Evolutionary conservation across 352 stramenopile genomes (phyloP), one percentile per base, ranked within the genome.

Genomic region (Thalassiosira ordinaria): DNA sequence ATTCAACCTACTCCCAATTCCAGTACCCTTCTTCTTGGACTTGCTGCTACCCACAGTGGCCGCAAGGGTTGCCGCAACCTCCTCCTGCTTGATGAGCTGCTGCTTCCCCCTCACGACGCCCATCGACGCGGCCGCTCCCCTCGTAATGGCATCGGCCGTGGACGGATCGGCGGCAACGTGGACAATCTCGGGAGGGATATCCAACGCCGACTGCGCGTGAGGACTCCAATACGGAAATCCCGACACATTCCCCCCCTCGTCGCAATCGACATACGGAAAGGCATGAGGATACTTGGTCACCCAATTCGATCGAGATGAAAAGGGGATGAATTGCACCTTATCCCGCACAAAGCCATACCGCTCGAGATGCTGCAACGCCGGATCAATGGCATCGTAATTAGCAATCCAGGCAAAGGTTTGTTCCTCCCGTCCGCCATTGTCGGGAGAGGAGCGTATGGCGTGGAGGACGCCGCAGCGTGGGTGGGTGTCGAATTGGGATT

Each of bases 391-490:
- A n/a, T 75, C 49, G 22, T 56, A 64, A 49, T 61, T 37, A 27
- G 59, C 47, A n/a, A 79, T 59, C 70, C 70, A 79, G 8, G 61
- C 70, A 33, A 66, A 79, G 60, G 59, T 39, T 18, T 71, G 59
- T 31, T 79, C 70, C 39, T 79, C 70, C 8, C 51, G 18, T 18
- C 56, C 20, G 16, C 7, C 18, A 26, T 24, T 24, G 20, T 8
- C n/a, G n/a, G 51, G 1, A 1, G 22, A 56, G 20, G 14, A 18
- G 22, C 53, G 61, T 16, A 35, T 46, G 7, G 60, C 49, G 29
- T 79, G 70, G 20, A 79, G 49, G 24, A 79, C 62, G 16, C 70
- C 60, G 9, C 56, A 13, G 22, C 37, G 33, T 11, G 24, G 51
- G 16, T 2, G 18, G n/a, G 11, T 9, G 20, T 16, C 31, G 31